Evolutionary conservation across 768 basidiomycete genomes (phyloP).

Genomic region (Serendipita vermifera): DNA sequence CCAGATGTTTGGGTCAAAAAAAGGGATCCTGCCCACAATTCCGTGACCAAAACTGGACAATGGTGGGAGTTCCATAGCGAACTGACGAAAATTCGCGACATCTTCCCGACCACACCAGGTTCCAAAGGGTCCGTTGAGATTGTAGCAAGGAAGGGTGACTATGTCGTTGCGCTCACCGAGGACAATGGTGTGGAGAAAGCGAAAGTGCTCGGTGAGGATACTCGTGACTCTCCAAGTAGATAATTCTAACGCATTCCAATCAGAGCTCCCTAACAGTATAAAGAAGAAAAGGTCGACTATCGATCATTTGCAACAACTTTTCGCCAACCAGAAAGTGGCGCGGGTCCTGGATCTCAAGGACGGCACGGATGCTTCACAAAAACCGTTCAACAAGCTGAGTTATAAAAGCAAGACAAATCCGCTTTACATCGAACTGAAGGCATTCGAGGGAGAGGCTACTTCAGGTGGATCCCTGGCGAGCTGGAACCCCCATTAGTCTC

Average conservation of each 20-base stretch:
- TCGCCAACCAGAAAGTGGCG: not conserved
- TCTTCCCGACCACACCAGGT: not conserved
- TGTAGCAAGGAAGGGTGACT: not conserved
- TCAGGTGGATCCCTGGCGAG: too few species aligned
- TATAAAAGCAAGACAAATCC: not conserved
- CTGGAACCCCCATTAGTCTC: too few species aligned
- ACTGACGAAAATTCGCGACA: not conserved
- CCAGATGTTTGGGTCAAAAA: slow-evolving; percentile 6
- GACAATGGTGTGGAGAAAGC: not conserved
- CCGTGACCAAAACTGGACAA: not conserved
- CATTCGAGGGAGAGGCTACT: too few species aligned
- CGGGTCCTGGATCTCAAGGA: not conserved
- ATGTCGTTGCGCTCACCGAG: not conserved
- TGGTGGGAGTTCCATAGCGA: not conserved
- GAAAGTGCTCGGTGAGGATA: not conserved
- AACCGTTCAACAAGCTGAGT: not conserved
- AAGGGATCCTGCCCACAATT: not conserved
- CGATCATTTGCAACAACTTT: not conserved
- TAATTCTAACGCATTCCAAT: not conserved
- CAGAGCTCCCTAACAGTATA: not conserved
- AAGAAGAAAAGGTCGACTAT: not conserved
- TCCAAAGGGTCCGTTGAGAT: not conserved
- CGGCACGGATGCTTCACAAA: not conserved
- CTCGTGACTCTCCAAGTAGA: not conserved
- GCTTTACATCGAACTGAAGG: not conserved